These are phyloP conservation scores for Erysimum cheiri DNA, from an alignment of 441 rosid genomes.

Conservation along the genomic window DNA sequence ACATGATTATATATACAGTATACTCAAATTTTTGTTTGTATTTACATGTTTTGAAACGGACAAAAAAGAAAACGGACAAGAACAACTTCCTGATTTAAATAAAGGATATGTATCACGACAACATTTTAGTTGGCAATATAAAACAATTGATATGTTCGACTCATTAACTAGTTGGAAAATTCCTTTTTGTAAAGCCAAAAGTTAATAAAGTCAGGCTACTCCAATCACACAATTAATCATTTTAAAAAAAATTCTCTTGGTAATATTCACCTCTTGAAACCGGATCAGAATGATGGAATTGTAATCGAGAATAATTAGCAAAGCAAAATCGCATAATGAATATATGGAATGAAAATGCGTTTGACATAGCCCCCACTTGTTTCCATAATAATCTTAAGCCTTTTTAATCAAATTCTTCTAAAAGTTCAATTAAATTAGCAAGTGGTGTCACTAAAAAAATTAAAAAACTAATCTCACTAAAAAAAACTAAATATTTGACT, in stretches of 20 bases:
- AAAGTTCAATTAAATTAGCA: slow-evolving; percentile 28
- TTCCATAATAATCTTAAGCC: slow-evolving; percentile 31
- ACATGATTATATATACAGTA: not conserved
- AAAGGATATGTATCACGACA: slow-evolving; percentile 12
- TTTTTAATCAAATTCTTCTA: slow-evolving; percentile 26
- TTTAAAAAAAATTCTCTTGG: not conserved
- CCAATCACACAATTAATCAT: slow-evolving; percentile 34
- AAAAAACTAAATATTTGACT: slow-evolving; percentile 27
- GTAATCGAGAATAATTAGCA: slow-evolving; percentile 24
- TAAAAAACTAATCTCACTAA: slow-evolving; percentile 31
- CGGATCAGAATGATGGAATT: slow-evolving; percentile 32
- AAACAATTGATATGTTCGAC: slow-evolving; percentile 22
- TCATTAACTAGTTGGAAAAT: slow-evolving; percentile 28
- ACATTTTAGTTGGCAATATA: slow-evolving; percentile 31
- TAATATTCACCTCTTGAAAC: slow-evolving; percentile 29
- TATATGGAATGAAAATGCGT: slow-evolving; percentile 36
- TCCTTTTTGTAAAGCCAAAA: slow-evolving; percentile 14
- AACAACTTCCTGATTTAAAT: slow-evolving; percentile 3
- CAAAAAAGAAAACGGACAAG: not conserved
- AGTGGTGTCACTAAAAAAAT: slow-evolving; percentile 37
- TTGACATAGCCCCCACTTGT: slow-evolving; percentile 28
- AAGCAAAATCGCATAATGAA: slow-evolving; percentile 39
- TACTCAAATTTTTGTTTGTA: not conserved
- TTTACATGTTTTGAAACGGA: not conserved
- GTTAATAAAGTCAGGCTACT: slow-evolving; percentile 21